These are phyloP conservation scores for Globisporangium megalacanthum DNA, from an alignment of 352 stramenopile genomes.

Conservation along the genomic window DNA sequence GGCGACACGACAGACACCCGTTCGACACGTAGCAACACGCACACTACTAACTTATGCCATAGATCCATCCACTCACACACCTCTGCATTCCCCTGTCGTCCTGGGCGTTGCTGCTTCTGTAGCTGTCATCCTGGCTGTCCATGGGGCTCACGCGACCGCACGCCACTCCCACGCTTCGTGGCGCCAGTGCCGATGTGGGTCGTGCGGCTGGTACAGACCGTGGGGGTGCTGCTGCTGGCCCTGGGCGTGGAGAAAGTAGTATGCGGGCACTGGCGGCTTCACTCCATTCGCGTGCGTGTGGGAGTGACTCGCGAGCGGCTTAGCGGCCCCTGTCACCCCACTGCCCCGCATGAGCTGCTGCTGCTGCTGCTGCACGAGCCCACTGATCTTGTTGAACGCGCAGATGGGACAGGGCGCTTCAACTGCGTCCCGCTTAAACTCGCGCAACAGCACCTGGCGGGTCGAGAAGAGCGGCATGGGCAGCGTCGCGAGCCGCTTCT, in stretches of 20 bases:
- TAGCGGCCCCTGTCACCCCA: not conserved
- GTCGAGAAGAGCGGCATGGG: conserved; percentile 55
- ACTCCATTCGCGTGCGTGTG: not conserved
- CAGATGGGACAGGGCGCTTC: conserved; percentile 80
- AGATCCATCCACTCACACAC: not conserved
- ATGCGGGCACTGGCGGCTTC: conserved; percentile 1
- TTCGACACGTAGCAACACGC: not conserved
- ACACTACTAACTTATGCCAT: not conserved
- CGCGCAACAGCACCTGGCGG: conserved; percentile 51
- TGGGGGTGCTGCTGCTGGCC: conserved; percentile 2
- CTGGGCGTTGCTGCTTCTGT: not conserved
- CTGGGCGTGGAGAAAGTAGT: conserved; percentile 59
- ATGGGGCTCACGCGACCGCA: not conserved
- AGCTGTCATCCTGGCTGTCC: not conserved
- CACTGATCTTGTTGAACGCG: conserved; percentile 76
- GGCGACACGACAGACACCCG: not conserved
- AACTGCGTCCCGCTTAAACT: conserved; percentile 56
- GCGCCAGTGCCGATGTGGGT: conserved; percentile 5
- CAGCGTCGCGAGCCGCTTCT: conserved; percentile 69
- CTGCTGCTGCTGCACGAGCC: conserved; percentile 36
- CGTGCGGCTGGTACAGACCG: conserved; percentile 1
- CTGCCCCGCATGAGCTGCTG: not conserved
- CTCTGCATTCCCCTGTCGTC: not conserved
- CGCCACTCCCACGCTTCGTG: conserved; percentile 52
- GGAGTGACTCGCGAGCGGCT: not conserved